Evolutionary conservation across 2,329 filamentous ascomycete genomes (phyloP), one percentile per base, ranked within the genome.

Genomic region (Drechslerella coelobrocha): DNA sequence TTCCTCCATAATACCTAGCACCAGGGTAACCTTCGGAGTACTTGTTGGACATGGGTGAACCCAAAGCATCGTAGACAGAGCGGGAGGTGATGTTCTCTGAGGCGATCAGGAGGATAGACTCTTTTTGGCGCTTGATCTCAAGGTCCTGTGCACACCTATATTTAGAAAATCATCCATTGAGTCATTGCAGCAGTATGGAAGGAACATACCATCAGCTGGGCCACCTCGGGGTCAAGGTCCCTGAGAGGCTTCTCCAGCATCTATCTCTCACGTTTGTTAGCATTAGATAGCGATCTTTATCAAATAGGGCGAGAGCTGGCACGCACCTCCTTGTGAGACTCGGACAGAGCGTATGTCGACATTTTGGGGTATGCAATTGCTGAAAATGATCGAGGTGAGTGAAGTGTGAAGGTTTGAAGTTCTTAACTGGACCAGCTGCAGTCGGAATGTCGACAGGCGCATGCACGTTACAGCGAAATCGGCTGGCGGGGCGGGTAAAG

Each of bases 71-170:
- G 83, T 96, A 96, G 78, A 99, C 94, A 77, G 94, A 92, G 77
- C 92, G 92, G 73, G 94, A 99, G 68, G 94, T 99, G 82, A 99
- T 92, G 85, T 99, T 99, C 84, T 99, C 94, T 63, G 94, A 97
- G 78, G 94, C 93, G 78, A 99, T 99, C 79, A 99, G 88, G 79
- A 97, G 91, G 82, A 99, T 96, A 77, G 92, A 97, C 85, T 99
- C 92, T 81, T 91, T 89, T 84, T 99, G 94, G 79, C 94, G 91
- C 86, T 96, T 88, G 78, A 97, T 89, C 83, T 97, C 93, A 77
- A 90, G 87, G 84, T 91, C 89, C 90, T 94, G 76, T 71, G 74
- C 51, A 14, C 9, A 29, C 65, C 63, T 68, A 73, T 17, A 50
- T 10, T 19, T 31, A 43, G 52, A 37, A 17, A 23, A 10, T 10